Conservation (phyloP, 305 asterid species). For the Fraxinus greggii region DNA sequence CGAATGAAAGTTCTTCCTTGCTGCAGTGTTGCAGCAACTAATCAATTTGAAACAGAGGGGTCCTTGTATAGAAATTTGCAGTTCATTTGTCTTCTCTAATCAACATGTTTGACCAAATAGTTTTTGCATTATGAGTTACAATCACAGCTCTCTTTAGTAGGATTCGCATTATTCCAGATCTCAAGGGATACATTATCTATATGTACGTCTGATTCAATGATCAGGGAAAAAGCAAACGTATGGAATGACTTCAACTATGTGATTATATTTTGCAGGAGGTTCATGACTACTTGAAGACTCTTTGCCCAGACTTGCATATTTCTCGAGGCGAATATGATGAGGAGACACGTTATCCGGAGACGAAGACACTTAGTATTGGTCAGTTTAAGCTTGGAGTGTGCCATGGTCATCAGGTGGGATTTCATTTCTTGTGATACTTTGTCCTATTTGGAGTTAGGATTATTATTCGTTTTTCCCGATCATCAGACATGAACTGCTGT, state of each 20-base stretch:
- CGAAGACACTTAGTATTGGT: constrained; percentile 85
- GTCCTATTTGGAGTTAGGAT: not conserved
- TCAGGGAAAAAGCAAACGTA: constrained; percentile 7
- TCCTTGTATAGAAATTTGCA: not conserved
- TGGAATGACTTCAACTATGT: constrained; percentile 2
- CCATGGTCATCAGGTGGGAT: constrained; percentile 93
- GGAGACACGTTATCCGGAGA: constrained; percentile 86
- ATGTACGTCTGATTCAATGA: not conserved
- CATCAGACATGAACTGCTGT: not conserved
- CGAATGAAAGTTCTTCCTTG: not conserved
- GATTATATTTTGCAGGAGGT: constrained; percentile 60
- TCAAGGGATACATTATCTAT: not conserved
- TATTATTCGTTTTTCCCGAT: not conserved
- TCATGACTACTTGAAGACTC: constrained; percentile 86
- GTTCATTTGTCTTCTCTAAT: not conserved
- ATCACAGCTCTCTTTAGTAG: not conserved
- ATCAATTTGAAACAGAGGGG: not conserved
- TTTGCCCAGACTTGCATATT: constrained; percentile 88
- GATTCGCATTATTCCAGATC: not conserved
- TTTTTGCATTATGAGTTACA: constrained; percentile 3
- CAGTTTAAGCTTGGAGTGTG: constrained; percentile 96
- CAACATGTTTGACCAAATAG: not conserved
- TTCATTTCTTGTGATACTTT: constrained; percentile 20
- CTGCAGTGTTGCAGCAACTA: not conserved
- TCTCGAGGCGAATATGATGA: constrained; percentile 95